Conservation (phyloP, 2,329 filamentous ascomycete genomes). For the Aurifilum marmelostoma region DNA sequence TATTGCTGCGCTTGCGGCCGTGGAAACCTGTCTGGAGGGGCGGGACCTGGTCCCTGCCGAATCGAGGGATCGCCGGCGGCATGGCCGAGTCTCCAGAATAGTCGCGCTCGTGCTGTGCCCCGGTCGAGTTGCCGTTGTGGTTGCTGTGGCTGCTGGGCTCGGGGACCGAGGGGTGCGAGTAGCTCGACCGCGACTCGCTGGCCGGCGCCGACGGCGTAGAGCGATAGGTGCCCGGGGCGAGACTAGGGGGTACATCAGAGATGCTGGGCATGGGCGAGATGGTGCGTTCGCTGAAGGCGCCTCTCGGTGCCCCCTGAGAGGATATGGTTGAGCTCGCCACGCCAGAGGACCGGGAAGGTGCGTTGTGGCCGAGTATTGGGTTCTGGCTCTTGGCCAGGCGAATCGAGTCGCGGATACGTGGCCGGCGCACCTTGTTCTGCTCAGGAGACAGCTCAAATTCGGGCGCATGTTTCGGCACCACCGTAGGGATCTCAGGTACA, state of each 20-base stretch:
- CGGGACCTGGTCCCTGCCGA: conserved; percentile 57
- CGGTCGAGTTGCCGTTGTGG: conserved; percentile 53
- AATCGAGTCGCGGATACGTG: conserved; percentile 82
- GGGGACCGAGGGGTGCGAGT: conserved; percentile 32
- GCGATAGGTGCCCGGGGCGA: conserved; percentile 39
- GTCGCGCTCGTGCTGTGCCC: conserved; percentile 53
- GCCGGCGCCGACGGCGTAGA: conserved; percentile 11
- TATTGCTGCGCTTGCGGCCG: conserved; percentile 86
- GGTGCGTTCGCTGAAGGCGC: conserved; percentile 27
- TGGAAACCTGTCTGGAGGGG: conserved; percentile 53
- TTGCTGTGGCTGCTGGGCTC: conserved; percentile 46
- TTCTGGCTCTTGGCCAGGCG: conserved; percentile 78
- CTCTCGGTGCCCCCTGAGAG: conserved; percentile 30
- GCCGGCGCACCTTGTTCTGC: conserved; percentile 50
- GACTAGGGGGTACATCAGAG: conserved; percentile 52
- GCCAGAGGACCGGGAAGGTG: conserved; percentile 39
- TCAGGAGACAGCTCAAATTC: conserved; percentile 52
- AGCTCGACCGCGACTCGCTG: conserved; percentile 5
- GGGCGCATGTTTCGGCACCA: conserved; percentile 54
- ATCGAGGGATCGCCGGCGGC: conserved; percentile 72
- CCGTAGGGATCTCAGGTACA: conserved; percentile 69
- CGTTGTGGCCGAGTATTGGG: conserved; percentile 28
- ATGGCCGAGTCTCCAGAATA: conserved; percentile 65
- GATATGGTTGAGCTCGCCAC: conserved; percentile 15
- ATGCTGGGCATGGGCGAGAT: conserved; percentile 45